Conservation (phyloP, 495 filamentous ascomycete genomes). For the Talaromyces stipitatus region DNA sequence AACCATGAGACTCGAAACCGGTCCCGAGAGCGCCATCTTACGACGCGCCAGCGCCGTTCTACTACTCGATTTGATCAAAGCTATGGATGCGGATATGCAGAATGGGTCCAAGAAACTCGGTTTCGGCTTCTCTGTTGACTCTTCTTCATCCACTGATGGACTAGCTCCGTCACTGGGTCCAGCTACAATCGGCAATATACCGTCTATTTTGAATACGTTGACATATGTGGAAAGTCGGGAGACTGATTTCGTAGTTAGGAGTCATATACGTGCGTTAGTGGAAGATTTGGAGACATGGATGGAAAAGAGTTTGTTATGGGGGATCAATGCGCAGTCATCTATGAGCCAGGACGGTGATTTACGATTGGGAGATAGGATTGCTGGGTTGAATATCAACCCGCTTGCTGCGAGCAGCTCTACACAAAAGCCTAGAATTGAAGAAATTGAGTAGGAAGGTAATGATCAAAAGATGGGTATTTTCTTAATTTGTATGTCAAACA, state of each 20-base stretch:
- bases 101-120: constrained; percentile 37
- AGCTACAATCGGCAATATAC: constrained; percentile 41
- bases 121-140: constrained; percentile 47
- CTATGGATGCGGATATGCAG: constrained; percentile 52
- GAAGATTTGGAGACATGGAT: constrained; percentile 69
- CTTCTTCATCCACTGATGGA: background rate
- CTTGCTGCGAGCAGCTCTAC: constrained; percentile 22
- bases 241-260: constrained; percentile 62
- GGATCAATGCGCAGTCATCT: constrained; percentile 20
- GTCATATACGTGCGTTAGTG: constrained; percentile 61
- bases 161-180: constrained; percentile 8
- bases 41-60: constrained; percentile 65
- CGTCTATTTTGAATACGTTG: constrained; percentile 55
- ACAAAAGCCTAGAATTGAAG: constrained; percentile 39
- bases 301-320: constrained; percentile 45
- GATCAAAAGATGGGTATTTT: background rate
- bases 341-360: constrained; percentile 11
- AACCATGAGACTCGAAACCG: constrained; percentile 58
- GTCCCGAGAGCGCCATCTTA: constrained; percentile 59
- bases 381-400: constrained; percentile 29
- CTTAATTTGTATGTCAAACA: background rate
- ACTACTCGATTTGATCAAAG: constrained; percentile 57
- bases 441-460: constrained; percentile 39
- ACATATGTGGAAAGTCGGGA: constrained; percentile 61
- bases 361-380: constrained; percentile 30